phyloP scores from a whole-genome alignment of 805 yeast species.

The Lachancea thermotolerans region DNA sequence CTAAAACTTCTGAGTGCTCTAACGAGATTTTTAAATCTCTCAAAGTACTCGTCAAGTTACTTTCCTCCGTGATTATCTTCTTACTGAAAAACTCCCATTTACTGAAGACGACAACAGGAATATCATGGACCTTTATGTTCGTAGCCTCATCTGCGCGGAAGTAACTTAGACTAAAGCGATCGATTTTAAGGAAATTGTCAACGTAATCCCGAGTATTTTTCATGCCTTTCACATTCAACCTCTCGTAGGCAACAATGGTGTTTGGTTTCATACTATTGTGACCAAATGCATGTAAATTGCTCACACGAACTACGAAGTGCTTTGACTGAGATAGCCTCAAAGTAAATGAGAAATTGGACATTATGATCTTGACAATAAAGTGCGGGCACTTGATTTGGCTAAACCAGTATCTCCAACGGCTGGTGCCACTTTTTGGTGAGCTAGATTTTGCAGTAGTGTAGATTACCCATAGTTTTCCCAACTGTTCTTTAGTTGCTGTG shows the following conservation, averaged over 20 bases:
- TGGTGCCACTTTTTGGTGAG: not conserved
- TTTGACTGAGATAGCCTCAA: constrained; percentile 14
- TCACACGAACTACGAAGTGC: constrained; percentile 5
- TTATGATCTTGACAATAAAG: constrained; percentile 18
- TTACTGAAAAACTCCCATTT: constrained; percentile 22
- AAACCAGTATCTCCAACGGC: not conserved
- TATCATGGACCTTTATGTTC: not conserved
- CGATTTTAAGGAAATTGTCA: constrained; percentile 9
- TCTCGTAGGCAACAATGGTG: not conserved
- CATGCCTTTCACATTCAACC: not conserved
- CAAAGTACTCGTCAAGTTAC: constrained; percentile 12
- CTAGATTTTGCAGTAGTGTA: not conserved
- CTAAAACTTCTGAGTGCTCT: constrained; percentile 20
- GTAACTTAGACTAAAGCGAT: constrained; percentile 3
- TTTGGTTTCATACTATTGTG: not conserved
- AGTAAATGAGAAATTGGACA: constrained; percentile 24
- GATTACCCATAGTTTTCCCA: constrained; percentile 10
- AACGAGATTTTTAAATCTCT: constrained; percentile 23
- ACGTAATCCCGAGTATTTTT: constrained; percentile 3
- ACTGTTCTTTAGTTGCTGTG: constrained; percentile 16
- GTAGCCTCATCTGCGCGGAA: not conserved
- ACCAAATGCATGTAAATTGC: constrained; percentile 1
- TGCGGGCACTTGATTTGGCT: constrained; percentile 10
- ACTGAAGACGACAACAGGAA: constrained; percentile 26
- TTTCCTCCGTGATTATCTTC: not conserved